Evolutionary conservation across 2,329 filamentous ascomycete species (phyloP), one percentile per base, ranked within the genome.

Genomic region (Cercospora zeina): DNA sequence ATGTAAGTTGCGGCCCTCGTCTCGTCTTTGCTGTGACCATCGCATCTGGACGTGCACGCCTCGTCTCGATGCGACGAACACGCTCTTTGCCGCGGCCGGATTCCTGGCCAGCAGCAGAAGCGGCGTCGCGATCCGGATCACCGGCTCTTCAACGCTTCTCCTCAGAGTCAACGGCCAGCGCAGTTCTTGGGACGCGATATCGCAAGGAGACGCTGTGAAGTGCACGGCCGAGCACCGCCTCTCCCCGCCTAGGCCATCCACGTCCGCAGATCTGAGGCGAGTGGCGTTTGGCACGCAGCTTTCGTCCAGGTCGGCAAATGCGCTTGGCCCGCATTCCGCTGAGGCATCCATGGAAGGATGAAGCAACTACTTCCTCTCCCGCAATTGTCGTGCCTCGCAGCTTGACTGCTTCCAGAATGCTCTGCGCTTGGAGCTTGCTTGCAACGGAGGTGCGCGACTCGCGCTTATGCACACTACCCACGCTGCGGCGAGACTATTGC

Each of bases 1-100:
- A 59, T 61, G 65, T 67, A 65, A 65, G 65, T 67, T 33, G 45
- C 31, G 45, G 49, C 33, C 16, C 31, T 61, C 51, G 39, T 61
- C 58, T 47, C 54, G 34, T 58, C 30, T 47, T 51, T 58, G 39
- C 47, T 31, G 50, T 53, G 54, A 33, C 56, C 49, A 16, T 45
- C 34, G 54, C 37, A 24, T 11, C 39, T 45, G 39, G 16, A 24
- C 39, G 13, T 16, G 39, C 39, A 7, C 24, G 6, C 19, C 16
- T 45, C 21, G 60, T 61, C 56, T 58, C 63, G 58, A 57, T 54
- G 45, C 37, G 21, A 45, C 39, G 21, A 42, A 24, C 21, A 21
- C 10, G 9, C 19, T 45, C 39, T 14, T 42, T 21, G 39, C 39
- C 19, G 21, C 39, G 5, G 6, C 10, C 19, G 39, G 39, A 45